Percentiles rank a stretch among this genome's conserved stretches.
These are phyloP conservation scores for Pythium phragmitis DNA, from an alignment of 352 stramenopile species.

Conservation along the genomic window DNA sequence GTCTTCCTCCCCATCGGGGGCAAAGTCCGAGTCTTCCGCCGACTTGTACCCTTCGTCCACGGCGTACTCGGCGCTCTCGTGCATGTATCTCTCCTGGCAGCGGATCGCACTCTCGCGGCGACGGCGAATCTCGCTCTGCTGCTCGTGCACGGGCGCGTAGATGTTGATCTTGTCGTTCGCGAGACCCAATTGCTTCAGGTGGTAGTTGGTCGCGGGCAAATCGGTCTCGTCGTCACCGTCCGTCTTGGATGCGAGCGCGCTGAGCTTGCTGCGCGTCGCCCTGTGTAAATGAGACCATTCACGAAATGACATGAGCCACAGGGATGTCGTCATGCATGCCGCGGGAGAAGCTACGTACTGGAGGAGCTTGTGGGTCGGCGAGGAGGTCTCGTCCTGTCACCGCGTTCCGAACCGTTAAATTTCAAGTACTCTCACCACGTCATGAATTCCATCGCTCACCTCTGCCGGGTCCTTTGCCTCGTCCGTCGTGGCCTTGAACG, in stretches of 20 bases:
- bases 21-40: slow-evolving; percentile 66
- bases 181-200: slow-evolving; percentile 75
- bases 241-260: slow-evolving; percentile 26
- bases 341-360: slow-evolving; percentile 20
- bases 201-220: slow-evolving; percentile 66
- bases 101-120: slow-evolving; percentile 51
- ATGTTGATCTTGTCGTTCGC: slow-evolving; percentile 77
- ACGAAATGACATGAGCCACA: not conserved
- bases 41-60: slow-evolving; percentile 48
- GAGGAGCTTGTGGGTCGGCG: slow-evolving; percentile 34
- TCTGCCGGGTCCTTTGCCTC: not conserved
- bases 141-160: slow-evolving; percentile 61
- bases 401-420: not conserved
- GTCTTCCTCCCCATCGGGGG: slow-evolving; percentile 33
- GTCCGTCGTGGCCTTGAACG: slow-evolving; percentile 24
- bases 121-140: slow-evolving; percentile 64
- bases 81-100: slow-evolving; percentile 42
- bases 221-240: slow-evolving; percentile 8
- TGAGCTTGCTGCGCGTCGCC: slow-evolving; percentile 38
- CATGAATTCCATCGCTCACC: not conserved
- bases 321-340: not conserved
- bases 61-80: slow-evolving; percentile 28
- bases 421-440: not conserved
- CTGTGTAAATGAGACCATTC: slow-evolving; percentile 12
- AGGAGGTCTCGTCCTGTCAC: slow-evolving; percentile 7